These are phyloP conservation scores for Candida dubliniensis DNA, from an alignment of 1,139 yeast genomes.

Conservation along the genomic window DNA sequence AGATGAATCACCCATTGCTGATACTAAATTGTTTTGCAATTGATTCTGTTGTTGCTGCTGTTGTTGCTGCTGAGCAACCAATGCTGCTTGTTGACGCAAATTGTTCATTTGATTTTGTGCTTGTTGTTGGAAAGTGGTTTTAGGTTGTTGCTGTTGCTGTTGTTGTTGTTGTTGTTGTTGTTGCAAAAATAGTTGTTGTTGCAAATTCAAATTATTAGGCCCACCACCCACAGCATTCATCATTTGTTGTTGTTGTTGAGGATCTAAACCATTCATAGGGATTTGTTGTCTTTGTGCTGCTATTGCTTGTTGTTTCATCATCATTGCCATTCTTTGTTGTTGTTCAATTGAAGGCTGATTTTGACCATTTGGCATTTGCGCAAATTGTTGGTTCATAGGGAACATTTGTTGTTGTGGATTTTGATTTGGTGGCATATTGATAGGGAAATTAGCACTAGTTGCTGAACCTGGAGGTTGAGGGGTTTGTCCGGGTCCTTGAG, in stretches of 20 bases:
- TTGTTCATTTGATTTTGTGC: conserved; percentile 56
- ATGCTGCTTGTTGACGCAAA: conserved; percentile 47
- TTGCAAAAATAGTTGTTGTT: conserved; percentile 27
- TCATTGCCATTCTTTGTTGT: conserved; percentile 14
- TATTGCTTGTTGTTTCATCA: conserved; percentile 14
- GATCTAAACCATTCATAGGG: conserved; percentile 17
- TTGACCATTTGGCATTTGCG: conserved; percentile 15
- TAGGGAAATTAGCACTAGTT: conserved; percentile 20
- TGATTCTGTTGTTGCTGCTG: conserved; percentile 18
- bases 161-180: conserved; percentile 24
- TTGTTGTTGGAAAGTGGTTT: conserved; percentile 45
- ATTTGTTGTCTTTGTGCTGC: conserved; percentile 11
- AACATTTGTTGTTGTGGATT: conserved; percentile 25
- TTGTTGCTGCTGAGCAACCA: conserved; percentile 31
- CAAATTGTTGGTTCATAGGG: conserved; percentile 18
- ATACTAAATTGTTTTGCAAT: conserved; percentile 21
- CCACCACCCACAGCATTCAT: conserved; percentile 14
- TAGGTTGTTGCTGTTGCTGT: conserved; percentile 26
- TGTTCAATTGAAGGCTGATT: conserved; percentile 14
- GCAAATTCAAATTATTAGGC: conserved; percentile 18
- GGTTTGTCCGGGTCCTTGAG: conserved; percentile 5
- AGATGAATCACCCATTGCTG: conserved; percentile 13
- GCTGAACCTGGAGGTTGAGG: conserved; percentile 18
- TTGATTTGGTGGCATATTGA: conserved; percentile 25
- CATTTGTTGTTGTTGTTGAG: conserved; percentile 26